These are phyloP conservation scores for Akanthomyces lecanii DNA, from an alignment of 2,329 filamentous ascomycete species.

Conservation along the genomic window DNA sequence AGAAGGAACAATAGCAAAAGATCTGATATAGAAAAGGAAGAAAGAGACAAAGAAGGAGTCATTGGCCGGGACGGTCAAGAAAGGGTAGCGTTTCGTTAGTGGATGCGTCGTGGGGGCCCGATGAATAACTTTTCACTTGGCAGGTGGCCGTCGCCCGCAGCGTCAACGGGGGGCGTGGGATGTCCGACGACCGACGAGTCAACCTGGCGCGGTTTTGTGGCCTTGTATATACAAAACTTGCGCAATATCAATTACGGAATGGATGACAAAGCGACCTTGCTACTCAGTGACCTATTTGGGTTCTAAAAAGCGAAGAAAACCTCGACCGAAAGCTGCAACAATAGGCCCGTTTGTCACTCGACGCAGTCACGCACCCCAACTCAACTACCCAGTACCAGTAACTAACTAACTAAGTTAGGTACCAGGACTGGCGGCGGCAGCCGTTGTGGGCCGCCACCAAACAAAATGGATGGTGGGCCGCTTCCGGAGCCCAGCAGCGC, in stretches of 20 bases:
- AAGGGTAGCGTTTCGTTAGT: not conserved
- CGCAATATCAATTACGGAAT: no score
- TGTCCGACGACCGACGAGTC: not conserved
- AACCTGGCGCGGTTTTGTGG: not conserved
- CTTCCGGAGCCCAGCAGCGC: not conserved
- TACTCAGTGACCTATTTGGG: no score
- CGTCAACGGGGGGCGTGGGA: not conserved
- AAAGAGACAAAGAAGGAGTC: not conserved
- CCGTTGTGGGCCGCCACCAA: not conserved
- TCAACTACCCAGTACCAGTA: not conserved
- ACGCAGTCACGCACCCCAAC: no score
- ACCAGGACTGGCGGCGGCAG: not conserved
- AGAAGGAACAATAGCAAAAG: not conserved
- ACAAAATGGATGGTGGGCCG: not conserved
- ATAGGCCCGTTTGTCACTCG: not conserved
- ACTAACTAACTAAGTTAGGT: no score
- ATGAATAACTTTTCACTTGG: conserved; percentile 8
- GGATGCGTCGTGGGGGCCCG: conserved; percentile 1
- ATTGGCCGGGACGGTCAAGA: not conserved
- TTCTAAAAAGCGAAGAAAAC: not conserved
- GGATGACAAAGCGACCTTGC: no score
- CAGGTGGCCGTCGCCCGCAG: not conserved
- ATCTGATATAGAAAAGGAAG: not conserved
- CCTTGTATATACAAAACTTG: no score
- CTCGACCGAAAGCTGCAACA: not conserved